Evolutionary conservation across 257 asterid genomes (phyloP).

Genomic region (Parsonsia alboflavescens): DNA sequence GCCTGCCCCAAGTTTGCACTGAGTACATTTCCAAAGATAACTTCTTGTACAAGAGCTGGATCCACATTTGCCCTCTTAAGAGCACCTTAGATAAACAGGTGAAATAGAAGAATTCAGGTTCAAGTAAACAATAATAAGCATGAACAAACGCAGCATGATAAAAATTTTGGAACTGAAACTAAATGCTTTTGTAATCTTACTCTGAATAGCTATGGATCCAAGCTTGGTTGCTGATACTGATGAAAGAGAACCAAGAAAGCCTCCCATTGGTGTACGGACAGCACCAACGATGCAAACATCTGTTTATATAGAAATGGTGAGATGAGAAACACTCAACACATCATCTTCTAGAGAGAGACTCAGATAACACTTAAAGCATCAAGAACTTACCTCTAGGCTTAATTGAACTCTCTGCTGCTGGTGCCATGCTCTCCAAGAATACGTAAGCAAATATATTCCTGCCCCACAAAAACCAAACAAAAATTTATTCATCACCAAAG

Average conservation of each 20-base stretch:
- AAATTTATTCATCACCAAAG: neutral
- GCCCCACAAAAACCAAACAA: neutral
- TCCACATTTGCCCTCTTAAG: slow-evolving; percentile 85
- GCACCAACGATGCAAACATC: slow-evolving; percentile 98
- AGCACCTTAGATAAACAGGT: slow-evolving; percentile 55
- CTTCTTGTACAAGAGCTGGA: slow-evolving; percentile 89
- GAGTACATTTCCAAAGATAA: slow-evolving; percentile 89
- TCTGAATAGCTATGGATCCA: slow-evolving; percentile 83
- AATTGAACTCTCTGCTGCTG: slow-evolving; percentile 22
- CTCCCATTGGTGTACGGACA: slow-evolving; percentile 97
- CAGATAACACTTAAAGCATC: neutral
- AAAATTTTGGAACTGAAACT: neutral
- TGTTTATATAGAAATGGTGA: slow-evolving; percentile 22
- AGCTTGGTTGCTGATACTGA: slow-evolving; percentile 90
- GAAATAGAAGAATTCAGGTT: slow-evolving; percentile 7
- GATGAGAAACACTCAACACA: neutral
- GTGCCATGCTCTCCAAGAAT: slow-evolving; percentile 19
- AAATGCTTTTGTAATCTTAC: slow-evolving; percentile 38
- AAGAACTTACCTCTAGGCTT: slow-evolving; percentile 24
- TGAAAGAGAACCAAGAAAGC: slow-evolving; percentile 88
- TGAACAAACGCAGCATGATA: slow-evolving; percentile 2
- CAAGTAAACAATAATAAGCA: slow-evolving; percentile 7
- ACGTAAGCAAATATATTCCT: slow-evolving; percentile 11
- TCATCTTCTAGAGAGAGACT: neutral
- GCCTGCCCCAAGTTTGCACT: slow-evolving; percentile 99